phyloP scores from a whole-genome alignment of 2,329 filamentous ascomycete species.

The Trichoderma sp. region DNA sequence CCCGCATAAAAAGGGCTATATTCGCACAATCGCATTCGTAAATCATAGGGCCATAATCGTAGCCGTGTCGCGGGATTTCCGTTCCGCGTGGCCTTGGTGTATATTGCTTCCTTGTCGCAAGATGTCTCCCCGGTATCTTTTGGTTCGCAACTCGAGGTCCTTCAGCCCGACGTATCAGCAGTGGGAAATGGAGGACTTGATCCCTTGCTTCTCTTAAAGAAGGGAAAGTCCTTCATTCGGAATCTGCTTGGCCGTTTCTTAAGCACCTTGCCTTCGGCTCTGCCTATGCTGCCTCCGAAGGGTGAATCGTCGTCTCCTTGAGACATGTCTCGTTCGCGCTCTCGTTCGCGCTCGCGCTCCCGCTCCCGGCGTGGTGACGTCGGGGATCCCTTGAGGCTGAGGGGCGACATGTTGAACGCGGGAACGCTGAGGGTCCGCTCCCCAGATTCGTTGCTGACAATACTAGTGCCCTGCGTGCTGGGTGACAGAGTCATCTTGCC shows the following conservation, averaged over 20 bases:
- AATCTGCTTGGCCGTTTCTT: slow-evolving; percentile 63
- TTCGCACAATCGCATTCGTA: slow-evolving; percentile 18
- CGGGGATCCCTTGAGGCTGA: slow-evolving; percentile 33
- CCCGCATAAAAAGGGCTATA: slow-evolving; percentile 8
- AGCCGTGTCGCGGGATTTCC: background rate
- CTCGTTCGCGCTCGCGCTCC: background rate
- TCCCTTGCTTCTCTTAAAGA: slow-evolving; percentile 53
- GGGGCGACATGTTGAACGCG: slow-evolving; percentile 38
- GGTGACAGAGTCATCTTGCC: slow-evolving; percentile 63
- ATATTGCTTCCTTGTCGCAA: background rate
- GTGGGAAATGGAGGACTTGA: slow-evolving; percentile 33
- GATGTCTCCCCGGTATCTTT: background rate
- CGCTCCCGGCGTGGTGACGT: slow-evolving; percentile 28
- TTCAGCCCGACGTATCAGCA: slow-evolving; percentile 35
- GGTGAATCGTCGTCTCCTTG: slow-evolving; percentile 32
- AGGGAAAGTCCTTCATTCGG: slow-evolving; percentile 58
- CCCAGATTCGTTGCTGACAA: slow-evolving; percentile 57
- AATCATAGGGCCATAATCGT: slow-evolving; percentile 18
- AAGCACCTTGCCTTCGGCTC: slow-evolving; percentile 48
- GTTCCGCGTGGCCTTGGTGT: background rate
- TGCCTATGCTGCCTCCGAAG: slow-evolving; percentile 43
- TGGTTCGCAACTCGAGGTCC: background rate
- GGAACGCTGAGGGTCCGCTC: slow-evolving; percentile 48
- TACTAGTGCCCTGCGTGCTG: slow-evolving; percentile 63
- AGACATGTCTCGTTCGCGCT: slow-evolving; percentile 14